Evolutionary conservation across 345 rosid genomes (phyloP).

Genomic region (Orychophragmus violaceus): DNA sequence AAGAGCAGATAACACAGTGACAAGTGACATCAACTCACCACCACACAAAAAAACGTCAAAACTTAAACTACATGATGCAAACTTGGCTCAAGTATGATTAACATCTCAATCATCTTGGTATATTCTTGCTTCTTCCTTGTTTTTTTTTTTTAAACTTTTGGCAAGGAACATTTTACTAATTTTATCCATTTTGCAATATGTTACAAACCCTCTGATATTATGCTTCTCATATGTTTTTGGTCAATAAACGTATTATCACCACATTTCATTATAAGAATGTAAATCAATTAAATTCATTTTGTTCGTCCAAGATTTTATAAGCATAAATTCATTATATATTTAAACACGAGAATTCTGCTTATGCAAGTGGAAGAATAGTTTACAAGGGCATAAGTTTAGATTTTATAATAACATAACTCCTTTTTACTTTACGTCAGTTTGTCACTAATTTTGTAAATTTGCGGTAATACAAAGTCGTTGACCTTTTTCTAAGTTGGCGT

Average conservation of each 20-base stretch:
- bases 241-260: neutral
- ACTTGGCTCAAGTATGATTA: too few species aligned
- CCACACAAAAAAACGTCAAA: too few species aligned
- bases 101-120: too few species aligned
- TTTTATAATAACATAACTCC: neutral
- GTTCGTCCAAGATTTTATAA: neutral
- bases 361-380: neutral
- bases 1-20: too few species aligned
- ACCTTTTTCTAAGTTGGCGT: neutral
- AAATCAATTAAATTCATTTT: neutral
- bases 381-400: neutral
- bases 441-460: neutral
- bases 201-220: too few species aligned
- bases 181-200: too few species aligned
- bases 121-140: too few species aligned
- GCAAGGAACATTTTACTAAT: too few species aligned
- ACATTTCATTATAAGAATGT: neutral
- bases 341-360: neutral
- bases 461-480: neutral
- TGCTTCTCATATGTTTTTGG: neutral
- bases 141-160: too few species aligned
- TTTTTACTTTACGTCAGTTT: neutral
- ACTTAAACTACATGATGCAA: too few species aligned
- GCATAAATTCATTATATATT: neutral
- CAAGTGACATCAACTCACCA: too few species aligned